Evolutionary conservation across 2,329 filamentous ascomycete genomes (phyloP), one percentile per base, ranked within the genome.

Genomic region (Arthrobotrys entomopaga): DNA sequence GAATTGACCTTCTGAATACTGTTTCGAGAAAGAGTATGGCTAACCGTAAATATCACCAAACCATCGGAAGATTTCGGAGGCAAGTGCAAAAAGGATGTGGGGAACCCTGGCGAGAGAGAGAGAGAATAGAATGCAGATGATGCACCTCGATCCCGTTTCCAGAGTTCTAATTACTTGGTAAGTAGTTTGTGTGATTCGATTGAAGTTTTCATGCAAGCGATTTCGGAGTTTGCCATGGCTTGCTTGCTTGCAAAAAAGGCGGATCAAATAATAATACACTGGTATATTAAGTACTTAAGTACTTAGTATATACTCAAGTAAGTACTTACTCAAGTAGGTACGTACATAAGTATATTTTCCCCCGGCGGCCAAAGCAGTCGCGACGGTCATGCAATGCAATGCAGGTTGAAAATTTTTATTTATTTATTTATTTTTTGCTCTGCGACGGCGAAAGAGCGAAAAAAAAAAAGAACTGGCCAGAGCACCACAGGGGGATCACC

Each of bases 51-150:
- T 66, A 63, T 66, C 61, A 63, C 57, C 40, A 65, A 57, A 60
- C 22, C 19, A 56, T 74, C 70, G 70, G 70, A 63, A 67, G 42
- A 74, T 67, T 67, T 74, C 70, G 70, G 70, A 74, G 58, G 40
- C n/a, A 46, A 63, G 11, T 20, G 10, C 3, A 5, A 70, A 56
- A 50, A 43, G 65, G 65, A 63, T 70, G 65, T 64, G 65, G 65
- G 65, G 65, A 70, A 70, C 52, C 65, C 65, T 49, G 20, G 63
- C 42, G 38, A 4, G 34, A 49, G 2, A 15, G 42, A 10, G 29
- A 34, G 29, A n/a, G n/a, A n/a, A n/a, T 5, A 16, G n/a, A n/a
- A n/a, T n/a, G n/a, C n/a, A n/a, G n/a, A n/a, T 34, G 29, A 34
- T 34, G 29, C 29, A 34, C 29, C 29, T 34, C 29, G 29, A 34